Conservation (phyloP, 129 eudicot species). For the Ambrosia trifida region DNA sequence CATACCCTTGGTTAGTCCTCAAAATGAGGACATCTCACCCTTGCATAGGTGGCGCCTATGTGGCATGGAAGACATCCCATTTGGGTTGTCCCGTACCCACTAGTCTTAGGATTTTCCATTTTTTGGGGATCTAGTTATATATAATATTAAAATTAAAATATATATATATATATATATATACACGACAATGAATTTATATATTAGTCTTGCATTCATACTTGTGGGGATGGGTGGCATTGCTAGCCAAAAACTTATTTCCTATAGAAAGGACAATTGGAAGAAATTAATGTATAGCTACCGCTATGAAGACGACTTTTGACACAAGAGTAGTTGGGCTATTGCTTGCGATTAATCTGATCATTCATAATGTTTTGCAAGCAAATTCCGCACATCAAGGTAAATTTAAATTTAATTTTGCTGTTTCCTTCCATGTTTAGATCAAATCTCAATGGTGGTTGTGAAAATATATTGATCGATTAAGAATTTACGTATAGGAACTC, state of each 20-base stretch:
- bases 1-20: too few relatives aligned
- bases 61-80: too few relatives aligned
- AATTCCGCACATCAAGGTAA: constrained; percentile 18
- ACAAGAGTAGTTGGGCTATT: neutral
- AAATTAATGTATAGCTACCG: neutral
- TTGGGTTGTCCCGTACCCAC: too few relatives aligned
- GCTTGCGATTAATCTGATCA: neutral
- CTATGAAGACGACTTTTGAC: constrained; percentile 15
- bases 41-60: too few relatives aligned
- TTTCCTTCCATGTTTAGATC: neutral
- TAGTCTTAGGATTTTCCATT: too few relatives aligned
- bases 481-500: neutral
- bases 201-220: neutral
- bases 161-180: too few relatives aligned
- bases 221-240: neutral
- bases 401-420: neutral
- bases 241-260: neutral
- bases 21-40: too few relatives aligned
- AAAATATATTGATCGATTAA: neutral
- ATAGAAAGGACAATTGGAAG: neutral
- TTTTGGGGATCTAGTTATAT: too few relatives aligned
- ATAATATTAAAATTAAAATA: too few relatives aligned
- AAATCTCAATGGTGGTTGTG: neutral
- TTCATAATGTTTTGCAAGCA: constrained; percentile 19
- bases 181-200: neutral